Percentiles rank a stretch among this genome's conserved stretches.
These are phyloP conservation scores for Pyrenophora tritici-repentis DNA, from an alignment of 2,329 filamentous ascomycete species.

Conservation along the genomic window DNA sequence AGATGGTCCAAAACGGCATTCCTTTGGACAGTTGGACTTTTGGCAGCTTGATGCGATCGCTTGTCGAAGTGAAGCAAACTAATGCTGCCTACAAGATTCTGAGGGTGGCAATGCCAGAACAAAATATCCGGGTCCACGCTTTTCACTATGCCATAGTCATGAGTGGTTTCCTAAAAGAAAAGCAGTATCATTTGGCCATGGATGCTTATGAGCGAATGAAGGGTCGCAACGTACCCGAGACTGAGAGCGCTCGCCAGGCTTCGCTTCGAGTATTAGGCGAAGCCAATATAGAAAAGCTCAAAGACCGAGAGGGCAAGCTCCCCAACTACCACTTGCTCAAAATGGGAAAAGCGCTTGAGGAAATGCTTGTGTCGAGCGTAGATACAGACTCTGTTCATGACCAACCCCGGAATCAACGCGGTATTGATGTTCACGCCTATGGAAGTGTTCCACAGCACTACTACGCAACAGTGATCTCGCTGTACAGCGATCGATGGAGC, in stretches of 20 bases:
- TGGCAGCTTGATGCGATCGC: conserved; percentile 63
- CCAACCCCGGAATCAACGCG: conserved; percentile 31
- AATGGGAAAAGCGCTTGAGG: conserved; percentile 35
- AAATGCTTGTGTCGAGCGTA: conserved; percentile 34
- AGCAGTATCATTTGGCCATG: conserved; percentile 54
- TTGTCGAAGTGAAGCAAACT: conserved; percentile 59
- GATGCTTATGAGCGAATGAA: conserved; percentile 55
- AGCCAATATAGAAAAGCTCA: conserved; percentile 25
- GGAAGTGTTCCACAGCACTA: conserved; percentile 57
- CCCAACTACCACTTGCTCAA: conserved; percentile 25
- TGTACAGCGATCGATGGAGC: conserved; percentile 56
- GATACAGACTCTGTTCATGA: conserved; percentile 35
- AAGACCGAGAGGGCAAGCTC: conserved; percentile 15
- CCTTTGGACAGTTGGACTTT: conserved; percentile 63
- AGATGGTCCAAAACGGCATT: conserved; percentile 60
- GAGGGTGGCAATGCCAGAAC: conserved; percentile 56
- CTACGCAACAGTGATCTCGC: conserved; percentile 61
- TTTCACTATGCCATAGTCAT: conserved; percentile 61
- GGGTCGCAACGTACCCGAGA: conserved; percentile 44
- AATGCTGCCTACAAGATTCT: conserved; percentile 61
- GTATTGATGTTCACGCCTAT: conserved; percentile 37
- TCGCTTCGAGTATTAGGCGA: conserved; percentile 37
- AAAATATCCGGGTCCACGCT: conserved; percentile 51
- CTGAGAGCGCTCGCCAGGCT: conserved; percentile 52
- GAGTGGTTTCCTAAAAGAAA: conserved; percentile 53